Percentiles rank a stretch among this genome's conserved stretches.
Evolutionary conservation across 1,284 basidiomycete species (phyloP).

Genomic region (Tilletia indica): DNA sequence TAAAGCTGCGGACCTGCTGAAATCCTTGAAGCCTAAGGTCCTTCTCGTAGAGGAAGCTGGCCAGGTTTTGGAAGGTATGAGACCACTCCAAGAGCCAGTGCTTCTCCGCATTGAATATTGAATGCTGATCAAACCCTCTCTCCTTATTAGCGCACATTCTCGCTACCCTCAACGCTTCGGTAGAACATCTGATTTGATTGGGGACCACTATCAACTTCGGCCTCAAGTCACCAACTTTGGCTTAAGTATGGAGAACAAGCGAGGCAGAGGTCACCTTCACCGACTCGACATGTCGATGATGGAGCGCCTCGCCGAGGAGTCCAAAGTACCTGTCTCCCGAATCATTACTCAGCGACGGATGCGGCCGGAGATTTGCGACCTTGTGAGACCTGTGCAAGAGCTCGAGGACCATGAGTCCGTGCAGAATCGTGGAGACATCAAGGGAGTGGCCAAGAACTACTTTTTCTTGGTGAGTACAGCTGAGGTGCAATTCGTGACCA

Average conservation of each 20-base stretch:
- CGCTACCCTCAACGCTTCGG: slow-evolving; percentile 22
- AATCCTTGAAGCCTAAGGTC: slow-evolving; percentile 14
- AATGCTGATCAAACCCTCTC: background rate
- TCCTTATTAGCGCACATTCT: slow-evolving; percentile 22
- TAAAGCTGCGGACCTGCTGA: slow-evolving; percentile 33
- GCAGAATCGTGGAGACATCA: slow-evolving; percentile 61
- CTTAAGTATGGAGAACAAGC: slow-evolving; percentile 60
- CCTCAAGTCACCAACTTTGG: slow-evolving; percentile 23
- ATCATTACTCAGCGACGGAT: slow-evolving; percentile 61
- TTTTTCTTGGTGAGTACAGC: slow-evolving; percentile 4
- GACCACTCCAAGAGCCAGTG: background rate
- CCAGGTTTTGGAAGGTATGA: slow-evolving; percentile 25
- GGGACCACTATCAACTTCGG: slow-evolving; percentile 28
- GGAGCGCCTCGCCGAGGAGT: slow-evolving; percentile 62
- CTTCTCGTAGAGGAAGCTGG: slow-evolving; percentile 30
- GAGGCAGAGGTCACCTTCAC: slow-evolving; percentile 60
- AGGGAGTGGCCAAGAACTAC: slow-evolving; percentile 63
- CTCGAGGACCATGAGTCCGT: slow-evolving; percentile 65
- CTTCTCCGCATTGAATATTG: background rate
- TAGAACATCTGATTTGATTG: slow-evolving; percentile 29
- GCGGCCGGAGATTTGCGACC: slow-evolving; percentile 61
- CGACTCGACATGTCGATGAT: slow-evolving; percentile 68
- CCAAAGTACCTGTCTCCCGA: slow-evolving; percentile 62
- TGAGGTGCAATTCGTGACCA: background rate
- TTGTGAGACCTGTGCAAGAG: slow-evolving; percentile 64